phyloP scores from a whole-genome alignment of 768 basidiomycete species.

The Xerocomellus amylosporus region DNA sequence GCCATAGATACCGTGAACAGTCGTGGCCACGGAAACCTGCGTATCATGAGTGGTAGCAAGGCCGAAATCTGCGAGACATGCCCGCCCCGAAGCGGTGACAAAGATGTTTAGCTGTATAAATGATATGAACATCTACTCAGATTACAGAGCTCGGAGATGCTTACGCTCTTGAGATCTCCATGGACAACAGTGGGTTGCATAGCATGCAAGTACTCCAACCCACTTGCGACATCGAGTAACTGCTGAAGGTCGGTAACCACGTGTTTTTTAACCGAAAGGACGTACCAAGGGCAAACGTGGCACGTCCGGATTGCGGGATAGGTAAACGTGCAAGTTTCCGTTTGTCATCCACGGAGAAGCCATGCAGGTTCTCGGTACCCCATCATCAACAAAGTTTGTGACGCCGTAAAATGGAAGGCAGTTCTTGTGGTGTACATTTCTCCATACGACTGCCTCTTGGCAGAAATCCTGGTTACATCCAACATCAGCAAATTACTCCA shows the following conservation, averaged over 20 bases:
- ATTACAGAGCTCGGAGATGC: conserved; percentile 3
- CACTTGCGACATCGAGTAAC: conserved; percentile 39
- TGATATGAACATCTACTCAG: neutral
- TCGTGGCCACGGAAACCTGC: conserved; percentile 14
- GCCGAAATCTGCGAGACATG: conserved; percentile 36
- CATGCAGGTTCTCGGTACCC: conserved; percentile 15
- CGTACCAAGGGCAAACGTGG: conserved; percentile 35
- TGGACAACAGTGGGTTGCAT: conserved; percentile 40
- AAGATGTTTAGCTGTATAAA: conserved; percentile 29
- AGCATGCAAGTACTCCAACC: conserved; percentile 39
- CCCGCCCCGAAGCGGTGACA: conserved; percentile 21
- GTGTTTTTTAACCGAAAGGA: neutral
- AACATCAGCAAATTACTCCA: neutral
- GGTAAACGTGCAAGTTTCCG: conserved; percentile 32
- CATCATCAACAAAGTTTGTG: conserved; percentile 8
- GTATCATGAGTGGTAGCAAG: conserved; percentile 21
- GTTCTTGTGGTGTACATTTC: conserved; percentile 28
- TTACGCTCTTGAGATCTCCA: conserved; percentile 44
- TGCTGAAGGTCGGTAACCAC: conserved; percentile 14
- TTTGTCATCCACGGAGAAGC: conserved; percentile 29
- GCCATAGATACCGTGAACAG: conserved; percentile 14
- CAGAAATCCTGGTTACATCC: conserved; percentile 24
- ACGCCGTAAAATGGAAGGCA: conserved; percentile 34
- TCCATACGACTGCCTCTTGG: conserved; percentile 32
- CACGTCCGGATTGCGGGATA: conserved; percentile 25